Base-by-base conservation (phyloP, 1,139 yeast genomes). In the Pichiaceae sp. region DNA sequence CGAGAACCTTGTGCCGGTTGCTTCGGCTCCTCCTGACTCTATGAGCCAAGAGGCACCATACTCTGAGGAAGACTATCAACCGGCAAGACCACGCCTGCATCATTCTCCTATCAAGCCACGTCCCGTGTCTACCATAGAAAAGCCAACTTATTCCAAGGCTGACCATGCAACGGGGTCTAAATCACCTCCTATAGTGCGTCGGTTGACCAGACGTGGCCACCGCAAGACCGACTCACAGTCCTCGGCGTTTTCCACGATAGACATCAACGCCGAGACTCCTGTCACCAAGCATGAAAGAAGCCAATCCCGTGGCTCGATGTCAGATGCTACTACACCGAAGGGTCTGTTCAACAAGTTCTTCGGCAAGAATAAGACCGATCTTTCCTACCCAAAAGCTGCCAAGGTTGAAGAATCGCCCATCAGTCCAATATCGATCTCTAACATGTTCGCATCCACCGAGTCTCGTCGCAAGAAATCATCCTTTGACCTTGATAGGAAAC, bases 151-250 rank as follows among this genome's bases (percentile, higher is more conserved):
- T 17, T 52, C 62, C 2, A 18, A 28, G 28, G 3, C 64, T 37
- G 23, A 29, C 34, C 5, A 21, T 3, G 53, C 66, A 7, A 62
- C 75, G 1, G 70, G 72, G 4, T 58, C 69, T 0, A 51, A 64
- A 20, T 55, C 68, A 2, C 66, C 70, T 38, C 68, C 71, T 26
- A 66, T 80, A 39, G 77, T 78, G 56, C 63, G 81, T 42, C 70
- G 75, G 14, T 19, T 26, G n/a, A 33, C 35, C 5, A 7, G 25
- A 4, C 17, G 14, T 12, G 16, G 35, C 42, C 82, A 75, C 46
- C 66, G 72, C 33, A 67, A 77, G 42, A 66, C 78, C 12, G 69
- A 68, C 35, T 72, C 83, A 0, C 72, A 74, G 0, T 83, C 75
- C 36, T 26, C 20, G 31, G 31, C 16, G 17, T 11, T 3, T 11